Base-by-base conservation (phyloP, 2,329 filamentous ascomycete genomes). In the Leptographium galeiforme region DNA sequence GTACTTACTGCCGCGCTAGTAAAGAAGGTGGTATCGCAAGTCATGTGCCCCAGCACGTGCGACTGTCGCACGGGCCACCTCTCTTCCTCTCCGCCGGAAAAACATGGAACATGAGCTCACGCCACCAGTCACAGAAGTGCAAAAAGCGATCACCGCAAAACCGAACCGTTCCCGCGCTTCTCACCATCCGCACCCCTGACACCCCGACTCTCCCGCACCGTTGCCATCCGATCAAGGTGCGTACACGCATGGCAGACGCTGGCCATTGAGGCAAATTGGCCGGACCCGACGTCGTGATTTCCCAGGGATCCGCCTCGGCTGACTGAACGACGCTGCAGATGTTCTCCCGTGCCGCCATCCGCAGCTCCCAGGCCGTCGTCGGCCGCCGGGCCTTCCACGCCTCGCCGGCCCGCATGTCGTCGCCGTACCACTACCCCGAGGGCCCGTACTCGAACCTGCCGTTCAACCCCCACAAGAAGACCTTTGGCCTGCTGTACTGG, bases 381-480 rank as follows among this genome's bases (percentile, higher is more conserved):
- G 79, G 84, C 79, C 89, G 89, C 76, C 90, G 93, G 72, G 89
- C 85, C 75, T 96, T 98, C 85, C 85, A 89, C 72, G 82, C 88
- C 66, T 94, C 91, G 69, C 87, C 88, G 57, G 59, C 85, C 68
- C 89, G 87, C 71, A 75, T 95, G 69, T 81, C 78, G 64, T 94
- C 88, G 69, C 90, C 90, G 60, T 96, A 95, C 84, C 93, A 98
- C 79, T 98, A 98, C 78, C 85, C 91, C 63, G 91, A 97, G 77
- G 93, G 91, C 61, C 87, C 91, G 66, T 86, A 89, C 73, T 84
- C 79, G 77, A 97, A 96, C 81, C 74, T 98, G 61, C 93, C 93
- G 61, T 98, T 98, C 83, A 95, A 98, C 79, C 87, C 93, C 62
- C 78, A 88, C 75, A 91, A 84, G 68, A 87, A 83, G 74, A 86